A percentile compares a stretch with the other conserved stretches of the same genome.
Evolutionary conservation across 768 basidiomycete species (phyloP).

Genomic region (Saitozyma podzolica): DNA sequence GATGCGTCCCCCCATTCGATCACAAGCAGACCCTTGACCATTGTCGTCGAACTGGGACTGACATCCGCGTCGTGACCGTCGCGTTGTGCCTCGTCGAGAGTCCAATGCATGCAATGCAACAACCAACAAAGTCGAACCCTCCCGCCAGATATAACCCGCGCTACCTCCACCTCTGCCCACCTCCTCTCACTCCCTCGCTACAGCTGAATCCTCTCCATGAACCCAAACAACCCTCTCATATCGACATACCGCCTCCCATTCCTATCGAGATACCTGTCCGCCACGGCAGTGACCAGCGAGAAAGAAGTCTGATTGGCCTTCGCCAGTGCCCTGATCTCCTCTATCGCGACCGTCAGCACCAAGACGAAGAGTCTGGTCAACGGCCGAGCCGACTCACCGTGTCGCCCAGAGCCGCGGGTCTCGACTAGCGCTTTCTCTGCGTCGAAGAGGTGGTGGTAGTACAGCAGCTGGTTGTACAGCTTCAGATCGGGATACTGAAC

Average conservation of each 20-base stretch:
- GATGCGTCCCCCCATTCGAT: too few species aligned
- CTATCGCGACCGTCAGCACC: constrained; percentile 52
- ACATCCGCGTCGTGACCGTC: too few species aligned
- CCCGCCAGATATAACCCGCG: too few species aligned
- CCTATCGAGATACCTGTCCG: constrained; percentile 77
- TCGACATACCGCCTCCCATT: constrained; percentile 90
- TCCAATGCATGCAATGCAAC: too few species aligned
- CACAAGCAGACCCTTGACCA: too few species aligned
- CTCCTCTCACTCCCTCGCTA: constrained; percentile 6
- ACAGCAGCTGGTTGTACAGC: constrained; percentile 87
- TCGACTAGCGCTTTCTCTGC: constrained; percentile 62
- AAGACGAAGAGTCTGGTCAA: not conserved
- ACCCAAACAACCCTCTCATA: constrained; percentile 74
- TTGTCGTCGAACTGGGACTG: too few species aligned
- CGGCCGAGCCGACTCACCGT: constrained; percentile 37
- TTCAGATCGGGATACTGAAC: constrained; percentile 75
- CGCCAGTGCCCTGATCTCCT: constrained; percentile 61
- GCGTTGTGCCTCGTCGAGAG: too few species aligned
- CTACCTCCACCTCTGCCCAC: too few species aligned
- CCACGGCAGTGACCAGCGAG: constrained; percentile 59
- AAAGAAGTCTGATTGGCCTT: constrained; percentile 61
- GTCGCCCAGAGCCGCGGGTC: constrained; percentile 56
- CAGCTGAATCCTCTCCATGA: constrained; percentile 58
- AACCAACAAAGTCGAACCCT: too few species aligned
- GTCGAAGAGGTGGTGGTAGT: constrained; percentile 77